Evolutionary conservation across 768 basidiomycete genomes (phyloP), one percentile per base, ranked within the genome.

Genomic region (Agaricus sinodeliciosus): DNA sequence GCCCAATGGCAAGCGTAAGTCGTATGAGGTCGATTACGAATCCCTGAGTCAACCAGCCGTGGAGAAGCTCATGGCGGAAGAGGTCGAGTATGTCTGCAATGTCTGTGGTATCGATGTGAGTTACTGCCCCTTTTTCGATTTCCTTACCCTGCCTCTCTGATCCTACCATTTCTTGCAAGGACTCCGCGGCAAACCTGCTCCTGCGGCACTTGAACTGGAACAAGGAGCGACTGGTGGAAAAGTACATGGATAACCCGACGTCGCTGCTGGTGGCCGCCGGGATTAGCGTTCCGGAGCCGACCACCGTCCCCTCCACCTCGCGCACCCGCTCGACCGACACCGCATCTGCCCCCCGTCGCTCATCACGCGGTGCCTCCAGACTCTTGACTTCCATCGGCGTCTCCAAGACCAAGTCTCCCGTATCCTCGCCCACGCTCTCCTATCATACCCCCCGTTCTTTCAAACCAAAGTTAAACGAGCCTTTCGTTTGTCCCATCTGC

Each of bases 401-500:
- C 25, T 53, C 65, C 50, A 70, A 69, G 60, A 59, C 67, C 9
- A 54, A 58, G 22, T 63, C 66, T 12, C 64, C 69, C 39, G 57
- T 57, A 25, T 49, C 57, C 22, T 40, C 60, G 25, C 62, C 63
- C 47, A 41, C 63, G 12, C 15, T 53, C 15, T 45, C 58, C 1
- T 15, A 54, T 16, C 16, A 54, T 40, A 55, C 62, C 19, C 65
- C 70, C 1, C 65, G 63, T 51, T 58, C 64, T 3, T 51, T 66
- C 44, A 69, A 68, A 37, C 59, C 63, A 13, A 69, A 63, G 58
- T 57, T 68, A 37, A 60, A 60, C 50, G 73, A 77, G 41, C 72
- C 82, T 16, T 95, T 94, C 69, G 76, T 87, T 31, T 99, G 96
- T 69, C 89, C 92, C 3, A 90, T 98, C 65, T 99, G 96, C 73